Evolutionary conservation across 164 flowering plant species (phyloP).

Genomic region (Macadamia integrifolia): DNA sequence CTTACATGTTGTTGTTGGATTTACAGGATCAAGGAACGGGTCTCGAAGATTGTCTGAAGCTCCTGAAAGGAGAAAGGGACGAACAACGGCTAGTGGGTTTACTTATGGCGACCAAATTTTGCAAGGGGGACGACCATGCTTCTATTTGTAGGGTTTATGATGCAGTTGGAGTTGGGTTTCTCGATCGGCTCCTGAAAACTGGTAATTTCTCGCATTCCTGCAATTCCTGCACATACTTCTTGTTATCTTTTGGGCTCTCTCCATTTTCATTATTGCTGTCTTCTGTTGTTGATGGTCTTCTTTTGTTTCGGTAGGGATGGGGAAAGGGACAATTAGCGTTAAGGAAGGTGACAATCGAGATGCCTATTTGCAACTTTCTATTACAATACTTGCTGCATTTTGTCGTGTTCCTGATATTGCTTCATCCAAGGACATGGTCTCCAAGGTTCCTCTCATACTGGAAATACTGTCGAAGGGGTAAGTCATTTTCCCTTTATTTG

Average conservation of each 20-base stretch:
- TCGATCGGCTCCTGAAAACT: slow-evolving; percentile 81
- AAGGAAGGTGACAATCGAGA: slow-evolving; percentile 41
- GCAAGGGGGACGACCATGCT: slow-evolving; percentile 52
- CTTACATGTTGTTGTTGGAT: neutral
- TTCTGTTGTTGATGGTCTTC: neutral
- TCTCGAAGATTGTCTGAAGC: slow-evolving; percentile 73
- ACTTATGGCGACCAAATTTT: slow-evolving; percentile 68
- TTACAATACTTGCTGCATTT: slow-evolving; percentile 67
- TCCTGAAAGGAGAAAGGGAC: slow-evolving; percentile 78
- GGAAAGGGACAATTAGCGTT: slow-evolving; percentile 38
- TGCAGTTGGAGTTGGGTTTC: slow-evolving; percentile 67
- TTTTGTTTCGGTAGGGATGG: slow-evolving; percentile 44
- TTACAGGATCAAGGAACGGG: slow-evolving; percentile 28
- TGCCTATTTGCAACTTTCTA: slow-evolving; percentile 70
- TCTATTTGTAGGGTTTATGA: slow-evolving; percentile 53
- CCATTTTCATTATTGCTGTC: neutral
- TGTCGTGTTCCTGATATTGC: slow-evolving; percentile 87
- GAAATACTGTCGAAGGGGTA: slow-evolving; percentile 50
- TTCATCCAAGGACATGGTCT: slow-evolving; percentile 63
- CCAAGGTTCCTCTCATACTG: slow-evolving; percentile 56
- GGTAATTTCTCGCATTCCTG: slow-evolving; percentile 28
- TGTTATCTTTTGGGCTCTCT: neutral
- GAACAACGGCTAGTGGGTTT: slow-evolving; percentile 92
- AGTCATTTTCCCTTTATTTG: slow-evolving; percentile 7
- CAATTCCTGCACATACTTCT: too few species aligned